A percentile compares a stretch with the other conserved stretches of the same genome.
phyloP scores from a whole-genome alignment of 768 basidiomycete species.

The Galerina marginata region DNA sequence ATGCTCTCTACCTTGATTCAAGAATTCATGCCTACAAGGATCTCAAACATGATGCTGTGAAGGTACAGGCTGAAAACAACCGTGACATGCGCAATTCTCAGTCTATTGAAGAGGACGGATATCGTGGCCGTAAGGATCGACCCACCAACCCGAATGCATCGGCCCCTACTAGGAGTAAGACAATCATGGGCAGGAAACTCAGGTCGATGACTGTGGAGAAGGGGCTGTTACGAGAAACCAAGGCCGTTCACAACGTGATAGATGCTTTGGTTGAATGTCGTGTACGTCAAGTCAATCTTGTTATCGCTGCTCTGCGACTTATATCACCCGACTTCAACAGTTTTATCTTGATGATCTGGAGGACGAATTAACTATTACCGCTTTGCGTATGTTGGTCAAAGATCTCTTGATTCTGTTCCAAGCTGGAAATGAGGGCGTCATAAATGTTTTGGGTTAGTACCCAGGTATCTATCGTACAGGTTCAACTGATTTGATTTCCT shows the following conservation, averaged over 20 bases:
- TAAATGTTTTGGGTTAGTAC: constrained; percentile 73
- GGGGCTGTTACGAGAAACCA: constrained; percentile 90
- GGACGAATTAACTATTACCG: constrained; percentile 88
- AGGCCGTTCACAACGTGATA: constrained; percentile 88
- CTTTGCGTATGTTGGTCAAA: constrained; percentile 93
- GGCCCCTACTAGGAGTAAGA: constrained; percentile 68
- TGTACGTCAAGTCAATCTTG: constrained; percentile 51
- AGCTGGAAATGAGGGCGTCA: constrained; percentile 94
- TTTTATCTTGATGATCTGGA: constrained; percentile 95
- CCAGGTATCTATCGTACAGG: constrained; percentile 13
- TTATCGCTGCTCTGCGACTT: neutral
- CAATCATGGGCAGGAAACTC: constrained; percentile 82
- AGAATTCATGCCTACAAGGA: constrained; percentile 89
- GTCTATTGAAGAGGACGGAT: constrained; percentile 64
- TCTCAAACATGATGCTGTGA: constrained; percentile 91
- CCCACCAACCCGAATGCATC: constrained; percentile 33
- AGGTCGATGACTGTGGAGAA: constrained; percentile 95
- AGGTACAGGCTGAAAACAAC: constrained; percentile 93
- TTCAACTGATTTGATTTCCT: constrained; percentile 33
- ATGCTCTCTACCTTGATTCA: constrained; percentile 87
- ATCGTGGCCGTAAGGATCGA: constrained; percentile 38
- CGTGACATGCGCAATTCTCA: constrained; percentile 77
- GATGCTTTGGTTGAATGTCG: constrained; percentile 87
- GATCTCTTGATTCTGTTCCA: constrained; percentile 95
- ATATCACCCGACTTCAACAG: constrained; percentile 40